Conservation (phyloP, 2,329 filamentous ascomycete species). For the Pseudocercospora fijiensis region DNA sequence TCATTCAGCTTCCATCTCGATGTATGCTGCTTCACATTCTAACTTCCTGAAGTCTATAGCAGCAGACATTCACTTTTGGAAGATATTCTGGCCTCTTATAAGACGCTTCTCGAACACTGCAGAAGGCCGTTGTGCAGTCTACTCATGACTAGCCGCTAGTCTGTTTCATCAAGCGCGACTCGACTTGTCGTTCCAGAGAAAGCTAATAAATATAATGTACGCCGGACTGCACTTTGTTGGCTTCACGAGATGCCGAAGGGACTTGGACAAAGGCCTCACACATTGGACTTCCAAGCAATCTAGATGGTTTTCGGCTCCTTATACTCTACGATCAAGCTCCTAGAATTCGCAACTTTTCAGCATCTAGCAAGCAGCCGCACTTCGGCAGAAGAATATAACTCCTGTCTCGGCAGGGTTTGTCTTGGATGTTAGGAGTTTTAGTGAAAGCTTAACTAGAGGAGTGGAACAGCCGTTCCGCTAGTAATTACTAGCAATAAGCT, state of each 20-base stretch:
- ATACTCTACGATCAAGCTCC: no score
- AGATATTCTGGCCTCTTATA: not conserved
- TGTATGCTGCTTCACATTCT: not conserved
- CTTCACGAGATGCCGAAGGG: not conserved
- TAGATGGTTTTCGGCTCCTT: not conserved
- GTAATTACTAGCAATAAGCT: no score
- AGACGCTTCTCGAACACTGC: not conserved
- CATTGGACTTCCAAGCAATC: not conserved
- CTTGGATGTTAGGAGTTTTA: no score
- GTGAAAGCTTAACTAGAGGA: no score
- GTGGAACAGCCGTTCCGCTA: no score
- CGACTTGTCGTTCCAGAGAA: not conserved
- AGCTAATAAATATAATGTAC: not conserved
- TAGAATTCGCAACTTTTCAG: no score
- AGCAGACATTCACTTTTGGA: not conserved
- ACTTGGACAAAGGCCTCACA: not conserved
- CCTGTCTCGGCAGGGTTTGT: no score
- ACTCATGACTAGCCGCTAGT: not conserved
- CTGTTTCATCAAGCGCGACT: not conserved
- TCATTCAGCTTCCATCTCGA: not conserved
- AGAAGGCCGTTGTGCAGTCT: not conserved
- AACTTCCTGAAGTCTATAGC: not conserved
- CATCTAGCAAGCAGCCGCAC: no score
- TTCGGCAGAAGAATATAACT: no score
- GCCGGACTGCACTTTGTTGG: not conserved